A percentile compares a stretch with the other conserved stretches of the same genome.
These are phyloP conservation scores for Sclerotinia borealis DNA, from an alignment of 2,329 filamentous ascomycete genomes.

Conservation along the genomic window DNA sequence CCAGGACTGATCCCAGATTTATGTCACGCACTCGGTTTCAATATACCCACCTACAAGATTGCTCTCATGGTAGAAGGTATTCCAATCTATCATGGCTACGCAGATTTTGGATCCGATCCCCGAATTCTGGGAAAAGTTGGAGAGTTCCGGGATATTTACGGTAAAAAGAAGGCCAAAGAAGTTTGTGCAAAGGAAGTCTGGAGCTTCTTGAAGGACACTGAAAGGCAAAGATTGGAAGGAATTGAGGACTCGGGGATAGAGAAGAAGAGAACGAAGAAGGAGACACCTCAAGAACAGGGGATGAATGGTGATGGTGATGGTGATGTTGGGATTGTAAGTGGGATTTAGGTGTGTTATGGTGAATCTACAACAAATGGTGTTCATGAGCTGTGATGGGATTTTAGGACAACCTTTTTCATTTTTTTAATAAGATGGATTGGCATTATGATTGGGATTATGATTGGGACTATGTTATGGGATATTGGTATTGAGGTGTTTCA, in stretches of 20 bases:
- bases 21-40: conserved; percentile 25
- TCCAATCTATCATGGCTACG: conserved; percentile 24
- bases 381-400: background rate
- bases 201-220: conserved; percentile 35
- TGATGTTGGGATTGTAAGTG: background rate
- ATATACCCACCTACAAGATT: conserved; percentile 24
- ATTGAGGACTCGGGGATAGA: conserved; percentile 13
- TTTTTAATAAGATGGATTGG: background rate
- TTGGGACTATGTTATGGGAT: background rate
- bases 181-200: conserved; percentile 40
- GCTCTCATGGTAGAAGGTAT: background rate
- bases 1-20: conserved; percentile 22
- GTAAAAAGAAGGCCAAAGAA: conserved; percentile 45
- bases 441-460: too few species aligned
- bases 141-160: conserved; percentile 38
- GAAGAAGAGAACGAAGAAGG: conserved; percentile 12
- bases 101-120: conserved; percentile 26
- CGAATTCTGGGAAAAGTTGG: conserved; percentile 35
- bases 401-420: background rate
- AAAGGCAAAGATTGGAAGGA: conserved; percentile 22
- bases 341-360: background rate
- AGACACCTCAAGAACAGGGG: background rate
- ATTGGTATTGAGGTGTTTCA: too few species aligned
- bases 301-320: background rate
- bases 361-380: background rate